Evolutionary conservation across 1,139 yeast species (phyloP), one percentile per base, ranked within the genome.

Genomic region (Yamadazyma siamensis): DNA sequence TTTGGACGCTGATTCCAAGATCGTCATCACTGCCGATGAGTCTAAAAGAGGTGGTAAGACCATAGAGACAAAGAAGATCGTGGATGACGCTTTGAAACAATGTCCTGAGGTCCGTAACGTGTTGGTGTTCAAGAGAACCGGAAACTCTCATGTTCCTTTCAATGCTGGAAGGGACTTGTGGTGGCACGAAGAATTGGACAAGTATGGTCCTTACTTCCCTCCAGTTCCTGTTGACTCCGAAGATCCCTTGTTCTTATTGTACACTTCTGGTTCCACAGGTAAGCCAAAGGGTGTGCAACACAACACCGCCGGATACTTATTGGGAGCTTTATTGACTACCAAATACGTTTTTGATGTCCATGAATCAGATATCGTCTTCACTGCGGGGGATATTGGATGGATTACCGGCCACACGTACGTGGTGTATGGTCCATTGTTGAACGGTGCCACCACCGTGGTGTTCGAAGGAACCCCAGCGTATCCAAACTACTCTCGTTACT

Each of bases 341-440:
- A 80, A 78, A 54, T 83, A 83, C 55, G 77, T 80, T 23, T 84
- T 84, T 59, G 94, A 84, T 52, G 75, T 81, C 27, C 89, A 82
- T 48, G 75, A 71, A 40, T 78, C 77, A 26, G 94, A 84, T 51
- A 64, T 75, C 18, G 61, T 84, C 38, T 84, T 84, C 64, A 83
- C 94, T 9, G 94, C 94, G 13, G 94, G 94, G 49, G 94, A 84
- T 55, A 77, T 84, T 37, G 94, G 94, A 43, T 84, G 94, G 94
- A 82, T 84, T 49, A 83, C 94, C 8, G 94, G 94, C 33, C 94
- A 84, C 59, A 77, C 91, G 3, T 84, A 83, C 52, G 86, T 76
- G 24, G 86, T 83, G 28, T 84, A 84, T 51, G 94, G 94, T 32
- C 94, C 94, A 15, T 67, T 84, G 46, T 61, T 80, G 33, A 71